Evolutionary conservation across 169 alveolate species (phyloP), one percentile per base, ranked within the genome.

Genomic region (Eimeria nieschulzi): DNA sequence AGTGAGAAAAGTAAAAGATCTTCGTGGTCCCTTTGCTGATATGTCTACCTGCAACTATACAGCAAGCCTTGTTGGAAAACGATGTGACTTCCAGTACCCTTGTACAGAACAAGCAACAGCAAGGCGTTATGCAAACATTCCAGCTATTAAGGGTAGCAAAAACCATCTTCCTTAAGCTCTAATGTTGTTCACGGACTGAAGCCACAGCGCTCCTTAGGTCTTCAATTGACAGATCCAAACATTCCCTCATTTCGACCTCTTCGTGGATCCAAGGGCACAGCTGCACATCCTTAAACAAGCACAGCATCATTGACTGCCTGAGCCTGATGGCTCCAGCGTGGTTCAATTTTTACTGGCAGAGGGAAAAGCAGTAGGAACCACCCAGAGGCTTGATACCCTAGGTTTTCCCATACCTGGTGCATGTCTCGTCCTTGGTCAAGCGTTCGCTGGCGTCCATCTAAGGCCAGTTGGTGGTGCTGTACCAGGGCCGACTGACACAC

Each of bases 121-220:
- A 33, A 59, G 68, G 68, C 68, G 0, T 19, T 15, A 59, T 12
- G 9, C 23, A 15, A 15, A 12, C n/a, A 2, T 15, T 59, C n/a
- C 15, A 19, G 68, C 68, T 59, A 19, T 15, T 19, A 19, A 15
- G 5, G n/a, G n/a, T 59, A 59, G 15, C n/a, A 59, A 59, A 19
- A 15, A 15, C 68, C 68, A 15, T 12, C 68, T 59, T 19, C 5
- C n/a, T 19, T 59, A 59, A 5, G 15, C 5, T 59, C 5, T 59
- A 59, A 19, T 5, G 68, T 59, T 25, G 55, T 21, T 23, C 25
- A 66, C 90, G 8, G 13, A 82, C 90, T 13, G 63, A 55, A 59
- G 90, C 90, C 55, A 82, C 90, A 82, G 90, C 90, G 61, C 90
- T 82, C 26, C 90, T 73, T 53, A 82, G 0, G 33, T 82, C 90